Conservation (phyloP, 768 basidiomycete genomes). For the Gymnopilus junonius region DNA sequence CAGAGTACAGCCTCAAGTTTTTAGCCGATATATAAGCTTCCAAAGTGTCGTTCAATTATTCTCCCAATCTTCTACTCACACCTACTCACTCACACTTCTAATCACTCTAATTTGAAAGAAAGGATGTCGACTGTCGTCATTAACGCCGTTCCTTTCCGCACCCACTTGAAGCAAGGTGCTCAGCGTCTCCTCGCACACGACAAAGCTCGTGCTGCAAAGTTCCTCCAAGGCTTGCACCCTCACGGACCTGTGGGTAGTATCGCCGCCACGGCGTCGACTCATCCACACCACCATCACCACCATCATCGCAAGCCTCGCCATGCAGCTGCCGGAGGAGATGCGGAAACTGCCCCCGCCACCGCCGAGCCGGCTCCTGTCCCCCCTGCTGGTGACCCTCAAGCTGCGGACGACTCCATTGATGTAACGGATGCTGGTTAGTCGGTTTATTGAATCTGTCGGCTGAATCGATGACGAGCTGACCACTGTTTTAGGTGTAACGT, state of each 20-base stretch:
- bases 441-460: neutral
- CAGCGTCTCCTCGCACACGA: conserved; percentile 57
- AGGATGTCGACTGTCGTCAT: conserved; percentile 15
- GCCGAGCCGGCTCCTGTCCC: conserved; percentile 23
- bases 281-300: conserved; percentile 23
- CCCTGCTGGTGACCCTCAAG: conserved; percentile 20
- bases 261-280: conserved; percentile 1
- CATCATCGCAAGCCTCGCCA: conserved; percentile 14
- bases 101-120: neutral
- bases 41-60: neutral
- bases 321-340: neutral
- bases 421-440: conserved; percentile 57
- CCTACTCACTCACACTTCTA: neutral
- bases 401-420: conserved; percentile 45
- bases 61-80: neutral
- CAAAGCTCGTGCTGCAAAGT: conserved; percentile 55
- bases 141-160: conserved; percentile 44
- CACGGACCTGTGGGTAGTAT: conserved; percentile 51
- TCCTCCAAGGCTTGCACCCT: conserved; percentile 56
- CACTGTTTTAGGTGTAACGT: conserved; percentile 43
- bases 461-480: neutral
- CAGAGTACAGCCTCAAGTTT: neutral
- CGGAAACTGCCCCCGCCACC: conserved; percentile 3
- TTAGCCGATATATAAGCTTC: neutral
- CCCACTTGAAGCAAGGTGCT: conserved; percentile 47